Evolutionary conservation across 2,329 filamentous ascomycete genomes (phyloP).

Genomic region (Penicillium sp.): DNA sequence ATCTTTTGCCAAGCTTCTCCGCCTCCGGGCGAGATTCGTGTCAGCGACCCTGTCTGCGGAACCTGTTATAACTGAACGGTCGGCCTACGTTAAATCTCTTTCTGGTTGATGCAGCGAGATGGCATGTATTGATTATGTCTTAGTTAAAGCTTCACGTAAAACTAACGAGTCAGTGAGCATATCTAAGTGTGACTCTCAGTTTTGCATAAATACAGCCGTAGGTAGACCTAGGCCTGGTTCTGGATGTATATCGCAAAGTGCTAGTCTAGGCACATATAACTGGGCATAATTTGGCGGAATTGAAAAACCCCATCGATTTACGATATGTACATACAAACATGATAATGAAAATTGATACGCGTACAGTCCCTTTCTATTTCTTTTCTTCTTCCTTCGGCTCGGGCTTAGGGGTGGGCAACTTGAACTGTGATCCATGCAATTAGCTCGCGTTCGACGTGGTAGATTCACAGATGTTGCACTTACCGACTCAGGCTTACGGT

Average conservation of each 20-base stretch:
- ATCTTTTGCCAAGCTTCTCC: conserved; percentile 24
- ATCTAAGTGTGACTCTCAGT: too few species aligned
- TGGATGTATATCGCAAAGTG: too few species aligned
- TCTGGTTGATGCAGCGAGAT: too few species aligned
- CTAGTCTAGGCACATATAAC: background rate
- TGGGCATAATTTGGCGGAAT: background rate
- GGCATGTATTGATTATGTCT: background rate
- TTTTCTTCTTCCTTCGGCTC: conserved; percentile 90
- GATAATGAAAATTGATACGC: conserved; percentile 37
- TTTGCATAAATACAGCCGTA: too few species aligned
- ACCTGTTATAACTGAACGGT: too few species aligned
- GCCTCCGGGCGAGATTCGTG: background rate
- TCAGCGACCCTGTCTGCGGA: too few species aligned
- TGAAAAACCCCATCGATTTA: conserved; percentile 26
- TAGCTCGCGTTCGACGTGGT: conserved; percentile 6
- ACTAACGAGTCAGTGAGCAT: too few species aligned
- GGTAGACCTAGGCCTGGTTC: too few species aligned
- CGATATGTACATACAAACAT: conserved; percentile 44
- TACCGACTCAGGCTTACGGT: conserved; percentile 74
- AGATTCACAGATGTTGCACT: conserved; percentile 40
- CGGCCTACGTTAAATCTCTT: too few species aligned
- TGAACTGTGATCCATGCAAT: conserved; percentile 61
- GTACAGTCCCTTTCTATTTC: conserved; percentile 65
- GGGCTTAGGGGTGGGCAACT: conserved; percentile 91
- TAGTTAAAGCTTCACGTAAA: too few species aligned